phyloP scores from a whole-genome alignment of 2,329 filamentous ascomycete genomes.

The Colletotrichum acutatum region DNA sequence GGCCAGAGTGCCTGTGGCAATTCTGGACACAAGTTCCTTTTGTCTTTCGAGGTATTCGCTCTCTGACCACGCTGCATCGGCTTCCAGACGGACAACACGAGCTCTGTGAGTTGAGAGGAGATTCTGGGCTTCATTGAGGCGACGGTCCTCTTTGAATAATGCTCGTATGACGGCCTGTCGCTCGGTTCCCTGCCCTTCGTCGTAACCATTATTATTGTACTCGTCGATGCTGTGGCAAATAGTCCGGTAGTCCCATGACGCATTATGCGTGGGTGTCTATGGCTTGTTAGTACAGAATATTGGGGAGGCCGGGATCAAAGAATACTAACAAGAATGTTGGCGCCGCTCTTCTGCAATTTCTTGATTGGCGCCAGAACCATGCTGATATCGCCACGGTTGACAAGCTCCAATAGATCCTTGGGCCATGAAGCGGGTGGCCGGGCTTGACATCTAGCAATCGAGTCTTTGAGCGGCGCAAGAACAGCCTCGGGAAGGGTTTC shows the following conservation, averaged over 20 bases:
- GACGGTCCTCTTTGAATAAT: slow-evolving; percentile 91
- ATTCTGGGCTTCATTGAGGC: slow-evolving; percentile 85
- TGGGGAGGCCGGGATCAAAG: too few relatives aligned
- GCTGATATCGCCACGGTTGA: slow-evolving; percentile 85
- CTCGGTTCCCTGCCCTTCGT: slow-evolving; percentile 86
- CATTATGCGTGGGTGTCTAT: slow-evolving; percentile 71
- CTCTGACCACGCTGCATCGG: slow-evolving; percentile 83
- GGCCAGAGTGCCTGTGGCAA: slow-evolving; percentile 88
- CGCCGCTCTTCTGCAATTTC: slow-evolving; percentile 45
- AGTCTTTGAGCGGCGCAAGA: slow-evolving; percentile 83
- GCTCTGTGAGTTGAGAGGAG: slow-evolving; percentile 88
- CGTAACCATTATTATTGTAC: slow-evolving; percentile 68
- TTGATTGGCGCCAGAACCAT: slow-evolving; percentile 67
- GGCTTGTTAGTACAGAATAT: slow-evolving; percentile 39
- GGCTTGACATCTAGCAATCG: slow-evolving; percentile 85
- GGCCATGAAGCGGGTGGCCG: slow-evolving; percentile 83
- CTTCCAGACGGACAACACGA: slow-evolving; percentile 80
- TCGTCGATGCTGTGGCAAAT: slow-evolving; percentile 77
- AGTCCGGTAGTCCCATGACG: slow-evolving; percentile 79
- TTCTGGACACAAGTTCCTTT: slow-evolving; percentile 86
- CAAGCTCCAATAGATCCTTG: slow-evolving; percentile 75
- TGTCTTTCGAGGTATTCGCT: slow-evolving; percentile 91
- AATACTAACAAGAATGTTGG: slow-evolving; percentile 55
- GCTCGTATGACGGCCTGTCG: slow-evolving; percentile 84
- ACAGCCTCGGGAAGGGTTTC: slow-evolving; percentile 89